Conservation (phyloP, 176 grass and related monocot genomes). For the Oryza brachyantha region DNA sequence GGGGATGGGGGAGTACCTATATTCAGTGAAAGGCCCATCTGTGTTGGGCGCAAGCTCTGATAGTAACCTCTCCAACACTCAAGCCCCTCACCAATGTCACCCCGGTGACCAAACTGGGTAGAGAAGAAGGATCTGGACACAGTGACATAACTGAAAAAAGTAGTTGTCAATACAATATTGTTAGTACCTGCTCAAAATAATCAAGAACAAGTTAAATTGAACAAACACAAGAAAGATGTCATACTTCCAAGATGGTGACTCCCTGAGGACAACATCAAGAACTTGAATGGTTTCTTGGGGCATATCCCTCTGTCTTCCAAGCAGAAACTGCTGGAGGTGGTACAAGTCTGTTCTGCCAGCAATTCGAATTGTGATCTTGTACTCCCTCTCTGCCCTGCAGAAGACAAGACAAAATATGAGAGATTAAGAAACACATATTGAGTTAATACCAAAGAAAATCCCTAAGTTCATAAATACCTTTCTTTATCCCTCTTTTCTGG, state of each 20-base stretch:
- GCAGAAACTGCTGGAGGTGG: slow-evolving; percentile 58
- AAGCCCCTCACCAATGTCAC: slow-evolving; percentile 69
- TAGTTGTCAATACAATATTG: not conserved
- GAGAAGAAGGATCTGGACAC: slow-evolving; percentile 84
- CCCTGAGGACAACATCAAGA: slow-evolving; percentile 87
- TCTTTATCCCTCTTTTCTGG: slow-evolving; percentile 50
- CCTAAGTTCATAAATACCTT: slow-evolving; percentile 24
- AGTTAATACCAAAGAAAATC: not conserved
- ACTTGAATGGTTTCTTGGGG: slow-evolving; percentile 86
- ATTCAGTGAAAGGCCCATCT: slow-evolving; percentile 88
- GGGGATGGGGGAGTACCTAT: slow-evolving; percentile 44
- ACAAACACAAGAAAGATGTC: not conserved
- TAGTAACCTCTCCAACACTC: slow-evolving; percentile 95
- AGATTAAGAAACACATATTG: not conserved
- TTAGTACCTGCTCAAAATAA: not conserved
- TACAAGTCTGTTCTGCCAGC: slow-evolving; percentile 60
- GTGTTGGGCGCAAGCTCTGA: slow-evolving; percentile 81
- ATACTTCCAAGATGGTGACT: slow-evolving; percentile 67
- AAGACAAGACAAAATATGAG: not conserved
- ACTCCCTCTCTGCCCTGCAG: slow-evolving; percentile 59
- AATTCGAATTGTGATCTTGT: slow-evolving; percentile 66
- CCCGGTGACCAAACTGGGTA: slow-evolving; percentile 45
- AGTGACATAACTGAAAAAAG: slow-evolving; percentile 59
- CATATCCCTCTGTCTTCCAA: slow-evolving; percentile 62
- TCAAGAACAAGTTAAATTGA: not conserved